Evolutionary conservation across 148 eudicot genomes (phyloP).

Genomic region (Simmondsia chinensis): DNA sequence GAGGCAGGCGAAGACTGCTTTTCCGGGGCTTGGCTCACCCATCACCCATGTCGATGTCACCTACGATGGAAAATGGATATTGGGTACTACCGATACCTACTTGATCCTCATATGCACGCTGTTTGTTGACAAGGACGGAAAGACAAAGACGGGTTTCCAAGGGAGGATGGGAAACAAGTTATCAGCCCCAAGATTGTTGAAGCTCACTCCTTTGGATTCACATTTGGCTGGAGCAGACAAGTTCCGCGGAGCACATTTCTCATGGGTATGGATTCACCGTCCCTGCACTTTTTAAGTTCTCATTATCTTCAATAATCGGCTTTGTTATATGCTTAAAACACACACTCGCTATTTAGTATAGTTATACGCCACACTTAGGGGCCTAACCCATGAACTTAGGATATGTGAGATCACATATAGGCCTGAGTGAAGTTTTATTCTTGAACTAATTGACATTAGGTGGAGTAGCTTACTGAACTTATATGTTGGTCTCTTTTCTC

Average conservation of each 20-base stretch:
- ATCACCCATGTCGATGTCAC: constrained; percentile 94
- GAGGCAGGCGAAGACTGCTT: constrained; percentile 97
- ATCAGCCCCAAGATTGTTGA: constrained; percentile 83
- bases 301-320: too few species aligned
- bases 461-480: too few species aligned
- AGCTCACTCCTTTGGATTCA: constrained; percentile 86
- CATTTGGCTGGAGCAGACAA: constrained; percentile 71
- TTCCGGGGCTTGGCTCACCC: constrained; percentile 91
- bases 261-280: constrained; percentile 58
- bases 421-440: too few species aligned
- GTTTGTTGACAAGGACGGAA: constrained; percentile 89
- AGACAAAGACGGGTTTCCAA: constrained; percentile 73
- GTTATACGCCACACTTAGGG: too few species aligned
- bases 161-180: constrained; percentile 88
- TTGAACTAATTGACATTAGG: too few species aligned
- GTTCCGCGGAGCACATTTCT: constrained; percentile 84
- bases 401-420: too few species aligned
- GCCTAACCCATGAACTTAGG: too few species aligned
- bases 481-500: too few species aligned
- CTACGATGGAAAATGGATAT: constrained; percentile 96
- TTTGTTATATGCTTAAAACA: too few species aligned
- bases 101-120: constrained; percentile 84
- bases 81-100: constrained; percentile 87
- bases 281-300: too few species aligned
- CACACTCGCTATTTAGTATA: too few species aligned